phyloP scores from a whole-genome alignment of 805 yeast genomes.

The Wickerhamomyces strasburgensis region DNA sequence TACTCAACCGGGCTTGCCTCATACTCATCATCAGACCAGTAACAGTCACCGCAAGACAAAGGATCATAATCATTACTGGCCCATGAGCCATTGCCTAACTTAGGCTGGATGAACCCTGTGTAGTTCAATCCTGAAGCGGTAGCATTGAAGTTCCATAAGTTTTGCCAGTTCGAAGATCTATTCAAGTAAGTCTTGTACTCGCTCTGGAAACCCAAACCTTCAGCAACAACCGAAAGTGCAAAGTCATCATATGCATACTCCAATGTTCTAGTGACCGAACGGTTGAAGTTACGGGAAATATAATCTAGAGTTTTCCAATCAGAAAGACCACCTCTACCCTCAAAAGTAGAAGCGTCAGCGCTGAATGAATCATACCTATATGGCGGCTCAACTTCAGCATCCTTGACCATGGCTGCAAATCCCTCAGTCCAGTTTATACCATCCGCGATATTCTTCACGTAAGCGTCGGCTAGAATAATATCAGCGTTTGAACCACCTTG shows the following conservation, averaged over 20 bases:
- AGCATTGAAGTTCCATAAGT: conserved; percentile 31
- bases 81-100: conserved; percentile 27
- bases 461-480: conserved; percentile 34
- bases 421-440: conserved; percentile 29
- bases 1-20: conserved; percentile 33
- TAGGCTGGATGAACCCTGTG: conserved; percentile 33
- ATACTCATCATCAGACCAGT: conserved; percentile 32
- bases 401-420: conserved; percentile 29
- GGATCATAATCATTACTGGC: conserved; percentile 27
- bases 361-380: conserved; percentile 26
- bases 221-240: conserved; percentile 30
- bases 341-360: conserved; percentile 27
- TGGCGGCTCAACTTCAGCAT: conserved; percentile 33
- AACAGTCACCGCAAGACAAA: conserved; percentile 30
- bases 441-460: conserved; percentile 23
- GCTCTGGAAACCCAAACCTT: conserved; percentile 24
- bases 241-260: conserved; percentile 35
- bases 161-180: conserved; percentile 33
- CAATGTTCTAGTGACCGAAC: conserved; percentile 33
- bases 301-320: conserved; percentile 32
- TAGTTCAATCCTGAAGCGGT: conserved; percentile 19
- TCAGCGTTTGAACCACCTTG: conserved; percentile 37
- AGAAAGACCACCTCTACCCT: conserved; percentile 33
- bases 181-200: conserved; percentile 27
- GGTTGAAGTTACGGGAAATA: conserved; percentile 28